Base-by-base conservation (phyloP, 2,329 filamentous ascomycete species). In the Pseudopyrenochaeta lycopersici region DNA sequence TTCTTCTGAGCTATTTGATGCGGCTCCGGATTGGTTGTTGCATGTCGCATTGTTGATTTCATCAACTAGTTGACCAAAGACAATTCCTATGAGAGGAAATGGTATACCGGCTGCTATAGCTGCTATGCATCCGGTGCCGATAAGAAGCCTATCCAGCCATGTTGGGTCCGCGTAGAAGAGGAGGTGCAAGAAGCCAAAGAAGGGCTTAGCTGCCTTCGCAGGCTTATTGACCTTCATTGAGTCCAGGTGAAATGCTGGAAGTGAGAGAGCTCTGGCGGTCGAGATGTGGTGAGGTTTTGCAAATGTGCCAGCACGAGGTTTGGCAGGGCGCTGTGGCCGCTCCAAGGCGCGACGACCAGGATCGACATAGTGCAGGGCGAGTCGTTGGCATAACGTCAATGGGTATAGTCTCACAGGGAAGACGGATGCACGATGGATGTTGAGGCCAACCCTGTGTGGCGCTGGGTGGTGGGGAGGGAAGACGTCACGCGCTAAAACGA, bases 41-140 rank as follows among this genome's bases (percentile, higher is more conserved):
- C 85, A 87, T n/a, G 83, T 82, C 17, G 83, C 82, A 11, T 76
- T 72, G 64, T 87, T 88, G 65, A 89, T 78, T 54, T 84, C 78
- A 66, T 89, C 84, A 56, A 89, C 79, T 5, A 89, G 81, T 70
- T 87, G 77, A 49, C 86, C 85, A 62, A 89, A 89, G 47, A 89
- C 77, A 54, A 89, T 84, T 46, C 84, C 86, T 65, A 88, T 83
- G 17, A 89, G 76, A 12, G 86, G 86, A 51, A 88, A 86, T 0
- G 86, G 86, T 3, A 85, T 79, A 41, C 86, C 86, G n/a, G 85
- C 82, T 21, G 80, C 84, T 39, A 84, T 82, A 47, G 85, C 81
- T 48, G 77, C 76, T 21, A 82, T 40, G 50, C 70, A 59, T 44
- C 80, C 81, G 44, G 71, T 65, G 35, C 52, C 48, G 21, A 75